A percentile compares a stretch with the other conserved stretches of the same genome.
These are phyloP conservation scores for Glonium stellatum DNA, from an alignment of 495 filamentous ascomycete genomes.

Conservation along the genomic window DNA sequence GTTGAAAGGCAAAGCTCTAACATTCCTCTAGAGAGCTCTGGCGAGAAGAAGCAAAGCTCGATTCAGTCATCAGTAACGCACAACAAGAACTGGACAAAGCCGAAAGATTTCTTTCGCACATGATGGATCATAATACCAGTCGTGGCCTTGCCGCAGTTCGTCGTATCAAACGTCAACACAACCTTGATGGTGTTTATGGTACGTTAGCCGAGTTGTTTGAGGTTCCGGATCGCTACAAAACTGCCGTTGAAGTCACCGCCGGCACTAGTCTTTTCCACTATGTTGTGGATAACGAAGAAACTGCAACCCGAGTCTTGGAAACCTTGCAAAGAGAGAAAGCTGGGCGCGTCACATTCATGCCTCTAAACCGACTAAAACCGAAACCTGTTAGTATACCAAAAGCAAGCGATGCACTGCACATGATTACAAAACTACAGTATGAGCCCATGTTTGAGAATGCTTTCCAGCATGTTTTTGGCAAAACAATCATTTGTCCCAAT, in stretches of 20 bases:
- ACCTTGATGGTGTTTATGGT: constrained; percentile 84
- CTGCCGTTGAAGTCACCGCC: constrained; percentile 86
- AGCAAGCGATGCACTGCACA: constrained; percentile 75
- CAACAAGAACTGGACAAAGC: constrained; percentile 65
- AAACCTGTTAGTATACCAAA: constrained; percentile 68
- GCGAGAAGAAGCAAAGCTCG: constrained; percentile 81
- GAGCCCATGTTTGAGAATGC: constrained; percentile 72
- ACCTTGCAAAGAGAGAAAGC: constrained; percentile 69
- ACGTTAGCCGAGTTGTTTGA: constrained; percentile 85
- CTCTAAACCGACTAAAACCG: constrained; percentile 68
- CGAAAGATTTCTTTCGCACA: constrained; percentile 67
- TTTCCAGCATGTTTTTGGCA: constrained; percentile 90
- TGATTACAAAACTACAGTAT: constrained; percentile 80
- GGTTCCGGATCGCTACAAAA: constrained; percentile 76
- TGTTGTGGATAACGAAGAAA: constrained; percentile 87
- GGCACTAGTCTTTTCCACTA: constrained; percentile 94
- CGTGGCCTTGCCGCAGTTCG: constrained; percentile 77
- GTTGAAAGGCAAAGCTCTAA: no score
- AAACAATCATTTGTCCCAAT: constrained; percentile 88
- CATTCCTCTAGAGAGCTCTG: constrained; percentile 51
- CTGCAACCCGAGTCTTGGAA: constrained; percentile 72
- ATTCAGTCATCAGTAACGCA: constrained; percentile 67
- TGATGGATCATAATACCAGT: constrained; percentile 84
- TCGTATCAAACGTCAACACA: constrained; percentile 65
- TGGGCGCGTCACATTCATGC: constrained; percentile 94